These are phyloP conservation scores for Coprinopsis sp. DNA, from an alignment of 768 basidiomycete species.

Conservation along the genomic window DNA sequence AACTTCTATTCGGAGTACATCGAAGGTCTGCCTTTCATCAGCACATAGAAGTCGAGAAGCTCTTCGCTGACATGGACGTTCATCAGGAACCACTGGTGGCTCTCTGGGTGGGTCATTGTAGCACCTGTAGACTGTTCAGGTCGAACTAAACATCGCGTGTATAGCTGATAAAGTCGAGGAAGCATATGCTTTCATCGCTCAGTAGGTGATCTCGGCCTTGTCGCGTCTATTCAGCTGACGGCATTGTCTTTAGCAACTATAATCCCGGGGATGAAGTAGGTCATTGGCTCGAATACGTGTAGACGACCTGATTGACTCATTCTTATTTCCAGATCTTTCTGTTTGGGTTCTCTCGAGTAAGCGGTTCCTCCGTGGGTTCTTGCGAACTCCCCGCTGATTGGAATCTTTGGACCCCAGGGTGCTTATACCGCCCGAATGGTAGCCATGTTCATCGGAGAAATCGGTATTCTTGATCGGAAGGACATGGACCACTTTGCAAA, in stretches of 20 bases:
- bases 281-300: neutral
- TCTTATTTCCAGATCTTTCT: constrained; percentile 53
- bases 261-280: constrained; percentile 65
- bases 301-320: constrained; percentile 5
- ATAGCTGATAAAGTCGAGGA: constrained; percentile 72
- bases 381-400: neutral
- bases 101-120: constrained; percentile 46
- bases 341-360: constrained; percentile 72
- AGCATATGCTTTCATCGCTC: constrained; percentile 75
- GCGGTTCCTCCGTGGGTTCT: constrained; percentile 9
- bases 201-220: constrained; percentile 40
- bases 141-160: neutral
- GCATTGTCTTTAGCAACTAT: constrained; percentile 70
- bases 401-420: constrained; percentile 42
- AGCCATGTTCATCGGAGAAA: constrained; percentile 64
- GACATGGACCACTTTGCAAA: constrained; percentile 70
- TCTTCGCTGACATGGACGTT: constrained; percentile 5
- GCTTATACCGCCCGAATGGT: constrained; percentile 77
- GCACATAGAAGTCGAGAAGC: neutral
- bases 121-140: constrained; percentile 4
- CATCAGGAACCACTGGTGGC: constrained; percentile 56
- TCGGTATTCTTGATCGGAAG: constrained; percentile 64
- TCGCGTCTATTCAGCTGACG: neutral
- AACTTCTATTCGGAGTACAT: constrained; percentile 57
- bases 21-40: constrained; percentile 38